Percentiles rank a stretch among this genome's conserved stretches.
Conservation (phyloP, 2,329 filamentous ascomycete genomes). For the Claviceps sp. region DNA sequence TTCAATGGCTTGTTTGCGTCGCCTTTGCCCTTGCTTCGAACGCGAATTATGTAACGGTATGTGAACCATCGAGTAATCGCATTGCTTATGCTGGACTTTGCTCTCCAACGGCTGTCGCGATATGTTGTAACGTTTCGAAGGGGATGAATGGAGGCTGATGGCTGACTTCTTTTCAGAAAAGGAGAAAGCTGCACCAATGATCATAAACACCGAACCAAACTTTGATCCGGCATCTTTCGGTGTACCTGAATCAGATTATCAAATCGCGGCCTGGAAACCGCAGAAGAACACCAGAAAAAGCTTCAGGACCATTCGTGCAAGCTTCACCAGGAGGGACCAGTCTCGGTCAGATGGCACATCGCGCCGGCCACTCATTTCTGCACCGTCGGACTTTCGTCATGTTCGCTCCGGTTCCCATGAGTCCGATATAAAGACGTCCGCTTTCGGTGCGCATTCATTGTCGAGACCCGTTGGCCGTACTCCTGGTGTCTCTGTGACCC, state of each 20-base stretch:
- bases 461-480: background rate
- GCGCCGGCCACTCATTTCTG: slow-evolving; percentile 43
- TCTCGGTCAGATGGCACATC: slow-evolving; percentile 31
- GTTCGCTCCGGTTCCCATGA: slow-evolving; percentile 34
- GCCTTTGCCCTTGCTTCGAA: slow-evolving; percentile 24
- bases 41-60: slow-evolving; percentile 27
- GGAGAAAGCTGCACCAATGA: slow-evolving; percentile 14
- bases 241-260: slow-evolving; percentile 10
- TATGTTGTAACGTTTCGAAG: background rate
- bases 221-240: slow-evolving; percentile 16
- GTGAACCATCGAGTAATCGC: slow-evolving; percentile 11
- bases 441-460: slow-evolving; percentile 3
- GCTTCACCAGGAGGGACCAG: slow-evolving; percentile 32
- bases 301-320: slow-evolving; percentile 23
- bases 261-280: slow-evolving; percentile 8
- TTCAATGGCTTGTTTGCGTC: slow-evolving; percentile 31
- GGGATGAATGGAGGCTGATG: background rate
- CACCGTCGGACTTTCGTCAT: slow-evolving; percentile 47
- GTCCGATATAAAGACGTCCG: slow-evolving; percentile 13
- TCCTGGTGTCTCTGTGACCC: slow-evolving; percentile 11
- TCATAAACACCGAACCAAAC: slow-evolving; percentile 17
- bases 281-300: slow-evolving; percentile 10
- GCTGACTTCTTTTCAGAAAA: slow-evolving; percentile 11
- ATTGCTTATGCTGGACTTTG: background rate
- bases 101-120: background rate